Conservation (phyloP, 352 stramenopile species). For the Sclerospora graminicola region DNA sequence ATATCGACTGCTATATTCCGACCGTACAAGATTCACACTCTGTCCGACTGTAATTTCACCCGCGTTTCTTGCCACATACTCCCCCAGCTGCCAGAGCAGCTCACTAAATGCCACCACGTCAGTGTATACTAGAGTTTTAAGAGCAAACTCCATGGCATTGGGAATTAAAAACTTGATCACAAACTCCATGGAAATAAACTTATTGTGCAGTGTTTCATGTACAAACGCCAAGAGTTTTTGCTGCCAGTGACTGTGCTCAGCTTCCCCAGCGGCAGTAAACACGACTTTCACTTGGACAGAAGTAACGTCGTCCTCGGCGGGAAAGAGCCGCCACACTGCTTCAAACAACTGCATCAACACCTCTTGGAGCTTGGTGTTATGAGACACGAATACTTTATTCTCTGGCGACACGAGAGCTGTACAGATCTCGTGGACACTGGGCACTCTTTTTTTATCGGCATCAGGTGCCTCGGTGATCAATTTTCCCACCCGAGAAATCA, state of each 20-base stretch:
- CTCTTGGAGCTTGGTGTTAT: conserved; percentile 27
- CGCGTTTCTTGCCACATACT: conserved; percentile 34
- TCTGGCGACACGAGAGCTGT: conserved; percentile 25
- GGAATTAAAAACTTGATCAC: conserved; percentile 47
- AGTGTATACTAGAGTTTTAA: conserved; percentile 30
- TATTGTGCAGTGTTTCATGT: conserved; percentile 36
- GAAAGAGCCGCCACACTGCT: conserved; percentile 55
- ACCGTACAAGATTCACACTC: conserved; percentile 33
- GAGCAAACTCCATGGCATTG: conserved; percentile 37
- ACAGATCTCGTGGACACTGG: conserved; percentile 37
- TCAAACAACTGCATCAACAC: conserved; percentile 46
- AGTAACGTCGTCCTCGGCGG: conserved; percentile 24
- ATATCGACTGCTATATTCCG: conserved; percentile 14
- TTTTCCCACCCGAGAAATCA: conserved; percentile 46
- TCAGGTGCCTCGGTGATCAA: conserved; percentile 31
- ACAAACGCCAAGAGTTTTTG: conserved; percentile 43
- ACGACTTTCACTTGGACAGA: conserved; percentile 31
- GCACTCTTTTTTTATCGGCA: conserved; percentile 22
- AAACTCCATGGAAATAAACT: conserved; percentile 38
- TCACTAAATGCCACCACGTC: conserved; percentile 37
- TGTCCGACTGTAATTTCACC: conserved; percentile 34
- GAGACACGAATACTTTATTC: conserved; percentile 32
- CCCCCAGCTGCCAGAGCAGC: conserved; percentile 41
- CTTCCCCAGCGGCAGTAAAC: conserved; percentile 21
- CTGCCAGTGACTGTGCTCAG: conserved; percentile 34